A percentile compares a stretch with the other conserved stretches of the same genome.
phyloP scores from a whole-genome alignment of 768 basidiomycete species.

The Suillus brevipes region DNA sequence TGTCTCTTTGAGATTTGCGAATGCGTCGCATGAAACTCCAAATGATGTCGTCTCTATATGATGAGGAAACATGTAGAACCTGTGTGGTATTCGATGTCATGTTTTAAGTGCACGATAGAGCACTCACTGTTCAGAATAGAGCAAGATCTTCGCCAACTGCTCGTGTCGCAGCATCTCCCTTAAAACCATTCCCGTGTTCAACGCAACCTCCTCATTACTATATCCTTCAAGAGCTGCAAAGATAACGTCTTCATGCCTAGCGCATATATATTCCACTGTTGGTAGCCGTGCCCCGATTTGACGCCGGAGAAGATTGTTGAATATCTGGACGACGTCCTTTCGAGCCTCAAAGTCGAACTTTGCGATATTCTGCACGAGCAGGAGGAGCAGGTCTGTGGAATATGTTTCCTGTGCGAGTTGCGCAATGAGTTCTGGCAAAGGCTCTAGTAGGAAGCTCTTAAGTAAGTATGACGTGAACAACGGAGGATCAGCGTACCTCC shows the following conservation, averaged over 20 bases:
- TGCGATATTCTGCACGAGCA: slow-evolving; percentile 78
- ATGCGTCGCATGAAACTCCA: slow-evolving; percentile 97
- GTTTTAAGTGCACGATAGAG: slow-evolving; percentile 4
- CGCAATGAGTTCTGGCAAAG: slow-evolving; percentile 85
- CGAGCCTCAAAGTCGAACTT: slow-evolving; percentile 94
- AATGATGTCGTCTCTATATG: slow-evolving; percentile 98
- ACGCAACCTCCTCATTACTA: slow-evolving; percentile 91
- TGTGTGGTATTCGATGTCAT: slow-evolving; percentile 26
- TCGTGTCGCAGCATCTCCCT: slow-evolving; percentile 97
- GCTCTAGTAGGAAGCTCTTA: slow-evolving; percentile 51
- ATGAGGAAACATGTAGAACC: slow-evolving; percentile 95
- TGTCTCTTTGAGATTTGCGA: slow-evolving; percentile 96
- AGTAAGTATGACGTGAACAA: slow-evolving; percentile 5
- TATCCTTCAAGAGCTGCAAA: slow-evolving; percentile 91
- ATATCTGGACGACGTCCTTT: slow-evolving; percentile 82
- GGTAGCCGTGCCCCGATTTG: slow-evolving; percentile 94
- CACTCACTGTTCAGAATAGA: slow-evolving; percentile 91
- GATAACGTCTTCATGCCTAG: slow-evolving; percentile 70
- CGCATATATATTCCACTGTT: slow-evolving; percentile 91
- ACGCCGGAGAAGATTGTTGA: slow-evolving; percentile 84
- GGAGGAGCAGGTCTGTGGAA: slow-evolving; percentile 80
- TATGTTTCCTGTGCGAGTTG: slow-evolving; percentile 97
- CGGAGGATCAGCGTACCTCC: slow-evolving; percentile 55
- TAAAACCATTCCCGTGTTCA: slow-evolving; percentile 97
- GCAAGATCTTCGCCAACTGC: slow-evolving; percentile 81